Conservation (phyloP, 108 stramenopile genomes). For the Skeletonema marinoi region DNA sequence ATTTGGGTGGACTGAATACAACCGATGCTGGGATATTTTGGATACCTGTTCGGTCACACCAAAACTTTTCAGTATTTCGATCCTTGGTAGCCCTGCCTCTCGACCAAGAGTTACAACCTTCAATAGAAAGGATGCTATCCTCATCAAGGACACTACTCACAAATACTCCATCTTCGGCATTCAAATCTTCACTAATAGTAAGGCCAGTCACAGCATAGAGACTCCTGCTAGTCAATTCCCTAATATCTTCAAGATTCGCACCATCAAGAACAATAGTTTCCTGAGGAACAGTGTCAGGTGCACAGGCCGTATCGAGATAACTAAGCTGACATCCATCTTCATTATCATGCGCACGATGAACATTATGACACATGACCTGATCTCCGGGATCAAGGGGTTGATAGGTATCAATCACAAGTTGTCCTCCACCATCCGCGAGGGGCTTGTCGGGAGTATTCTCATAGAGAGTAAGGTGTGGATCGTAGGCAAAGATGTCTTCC, state of each 20-base stretch:
- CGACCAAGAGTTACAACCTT: not conserved
- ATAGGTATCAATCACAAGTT: slow-evolving; percentile 7
- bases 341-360: slow-evolving; percentile 41
- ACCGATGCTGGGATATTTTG: not conserved
- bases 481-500: not conserved
- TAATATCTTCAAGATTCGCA: slow-evolving; percentile 13
- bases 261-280: slow-evolving; percentile 25
- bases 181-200: slow-evolving; percentile 12
- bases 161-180: not conserved
- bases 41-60: not conserved
- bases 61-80: not conserved
- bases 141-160: not conserved
- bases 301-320: slow-evolving; percentile 22
- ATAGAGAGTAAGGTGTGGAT: not conserved
- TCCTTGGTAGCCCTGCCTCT: not conserved
- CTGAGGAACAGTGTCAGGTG: slow-evolving; percentile 14
- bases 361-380: slow-evolving; percentile 39
- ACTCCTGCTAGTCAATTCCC: slow-evolving; percentile 37
- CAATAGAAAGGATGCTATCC: not conserved
- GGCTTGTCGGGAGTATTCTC: slow-evolving; percentile 4
- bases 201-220: slow-evolving; percentile 57
- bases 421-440: slow-evolving; percentile 48
- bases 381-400: slow-evolving; percentile 17
- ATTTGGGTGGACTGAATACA: not conserved
- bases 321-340: slow-evolving; percentile 50